phyloP scores from a whole-genome alignment of 495 filamentous ascomycete species.

The Barbatosphaeria neglecta region DNA sequence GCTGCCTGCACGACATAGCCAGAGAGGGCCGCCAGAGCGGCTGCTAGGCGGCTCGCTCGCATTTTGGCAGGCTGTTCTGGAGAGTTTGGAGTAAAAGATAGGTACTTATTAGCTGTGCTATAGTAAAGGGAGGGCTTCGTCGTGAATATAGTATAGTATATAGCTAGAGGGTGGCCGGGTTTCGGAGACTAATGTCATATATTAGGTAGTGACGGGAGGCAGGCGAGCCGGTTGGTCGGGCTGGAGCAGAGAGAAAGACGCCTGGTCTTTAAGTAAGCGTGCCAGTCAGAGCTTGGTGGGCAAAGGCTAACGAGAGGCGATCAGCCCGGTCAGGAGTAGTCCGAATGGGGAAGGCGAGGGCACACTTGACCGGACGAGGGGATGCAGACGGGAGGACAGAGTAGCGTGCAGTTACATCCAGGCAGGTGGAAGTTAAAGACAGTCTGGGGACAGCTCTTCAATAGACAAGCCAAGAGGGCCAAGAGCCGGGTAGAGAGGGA shows the following conservation, averaged over 20 bases:
- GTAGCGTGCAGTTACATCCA: background rate
- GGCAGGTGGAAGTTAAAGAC: background rate
- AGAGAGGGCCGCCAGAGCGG: conserved; percentile 15
- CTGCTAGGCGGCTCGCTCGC: conserved; percentile 10
- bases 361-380: no score
- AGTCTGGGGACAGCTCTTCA: background rate
- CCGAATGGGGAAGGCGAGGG: background rate
- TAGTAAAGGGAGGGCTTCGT: background rate
- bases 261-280: background rate
- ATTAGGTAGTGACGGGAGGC: background rate
- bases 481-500: no score
- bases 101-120: background rate
- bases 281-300: background rate
- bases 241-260: background rate
- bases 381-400: background rate
- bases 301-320: background rate
- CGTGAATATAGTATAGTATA: background rate
- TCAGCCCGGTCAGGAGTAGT: background rate
- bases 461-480: background rate
- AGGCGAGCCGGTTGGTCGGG: background rate
- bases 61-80: conserved; percentile 10
- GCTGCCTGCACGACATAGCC: conserved; percentile 13
- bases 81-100: no score
- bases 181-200: background rate
- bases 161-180: background rate